Evolutionary conservation across 2,329 filamentous ascomycete species (phyloP).

Genomic region (Tricladium varicosporioides): DNA sequence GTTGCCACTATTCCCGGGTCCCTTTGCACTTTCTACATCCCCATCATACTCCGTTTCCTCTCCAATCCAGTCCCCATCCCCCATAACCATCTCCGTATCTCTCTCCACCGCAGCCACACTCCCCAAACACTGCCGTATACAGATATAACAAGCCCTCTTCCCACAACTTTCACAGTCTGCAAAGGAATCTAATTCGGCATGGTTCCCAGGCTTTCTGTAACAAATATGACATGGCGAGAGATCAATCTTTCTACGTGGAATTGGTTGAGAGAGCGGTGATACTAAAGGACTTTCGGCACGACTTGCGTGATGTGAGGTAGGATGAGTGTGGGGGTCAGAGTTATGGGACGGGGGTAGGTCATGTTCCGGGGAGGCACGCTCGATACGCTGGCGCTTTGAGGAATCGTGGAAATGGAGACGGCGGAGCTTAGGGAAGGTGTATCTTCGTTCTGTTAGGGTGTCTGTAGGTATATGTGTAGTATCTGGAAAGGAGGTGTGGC

Average conservation of each 20-base stretch:
- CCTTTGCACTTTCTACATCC: slow-evolving; percentile 1
- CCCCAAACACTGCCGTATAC: slow-evolving; percentile 60
- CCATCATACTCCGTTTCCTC: neutral
- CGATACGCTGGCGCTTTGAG: slow-evolving; percentile 15
- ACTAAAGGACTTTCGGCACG: neutral
- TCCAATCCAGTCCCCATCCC: slow-evolving; percentile 7
- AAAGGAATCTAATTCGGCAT: slow-evolving; percentile 64
- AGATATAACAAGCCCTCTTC: slow-evolving; percentile 66
- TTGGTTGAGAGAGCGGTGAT: no score
- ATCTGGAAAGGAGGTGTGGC: neutral
- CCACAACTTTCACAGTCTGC: slow-evolving; percentile 62
- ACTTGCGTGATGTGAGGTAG: neutral
- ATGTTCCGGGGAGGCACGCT: neutral
- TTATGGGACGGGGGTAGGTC: no score
- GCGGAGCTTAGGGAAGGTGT: neutral
- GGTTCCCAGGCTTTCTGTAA: slow-evolving; percentile 62
- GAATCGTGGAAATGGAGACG: slow-evolving; percentile 2
- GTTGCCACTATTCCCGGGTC: neutral
- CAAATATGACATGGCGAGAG: slow-evolving; percentile 66
- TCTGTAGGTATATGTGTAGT: neutral
- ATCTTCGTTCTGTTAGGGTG: neutral
- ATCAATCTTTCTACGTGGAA: slow-evolving; percentile 14
- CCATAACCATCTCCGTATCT: slow-evolving; percentile 3
- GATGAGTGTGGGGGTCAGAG: neutral
- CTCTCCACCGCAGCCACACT: slow-evolving; percentile 36